phyloP scores from a whole-genome alignment of 177 flowering plant species.

The Vitis hybrid region DNA sequence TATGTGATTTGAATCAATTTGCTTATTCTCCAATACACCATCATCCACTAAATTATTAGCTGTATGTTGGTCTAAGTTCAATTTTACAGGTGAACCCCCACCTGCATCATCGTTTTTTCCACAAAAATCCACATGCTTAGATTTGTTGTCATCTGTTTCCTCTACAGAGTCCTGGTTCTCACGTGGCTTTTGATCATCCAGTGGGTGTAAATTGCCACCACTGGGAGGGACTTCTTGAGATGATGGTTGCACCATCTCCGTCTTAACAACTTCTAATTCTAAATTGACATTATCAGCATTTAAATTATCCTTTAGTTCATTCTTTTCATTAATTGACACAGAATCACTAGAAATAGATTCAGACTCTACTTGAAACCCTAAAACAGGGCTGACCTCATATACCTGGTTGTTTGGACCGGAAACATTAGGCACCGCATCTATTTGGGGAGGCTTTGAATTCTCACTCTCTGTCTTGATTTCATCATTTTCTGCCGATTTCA shows the following conservation, averaged over 20 bases:
- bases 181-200: slow-evolving; percentile 62
- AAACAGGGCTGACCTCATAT: slow-evolving; percentile 81
- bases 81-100: slow-evolving; percentile 61
- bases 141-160: slow-evolving; percentile 39
- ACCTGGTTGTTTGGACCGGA: slow-evolving; percentile 65
- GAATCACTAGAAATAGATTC: slow-evolving; percentile 92
- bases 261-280: slow-evolving; percentile 72
- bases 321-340: slow-evolving; percentile 88
- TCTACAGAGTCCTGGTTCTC: slow-evolving; percentile 47
- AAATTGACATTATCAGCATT: slow-evolving; percentile 87
- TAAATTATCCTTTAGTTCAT: slow-evolving; percentile 88
- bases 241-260: slow-evolving; percentile 77
- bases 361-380: slow-evolving; percentile 85
- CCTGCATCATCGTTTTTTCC: slow-evolving; percentile 45
- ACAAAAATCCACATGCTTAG: slow-evolving; percentile 35
- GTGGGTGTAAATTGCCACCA: slow-evolving; percentile 60
- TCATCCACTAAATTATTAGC: slow-evolving; percentile 93
- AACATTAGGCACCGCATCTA: slow-evolving; percentile 23
- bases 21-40: slow-evolving; percentile 70
- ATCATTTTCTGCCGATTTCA: slow-evolving; percentile 6
- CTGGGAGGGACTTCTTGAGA: slow-evolving; percentile 51
- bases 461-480: slow-evolving; percentile 29
- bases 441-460: slow-evolving; percentile 21
- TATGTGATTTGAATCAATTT: slow-evolving; percentile 45
- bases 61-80: slow-evolving; percentile 75